Base-by-base conservation (phyloP, 2,329 filamentous ascomycete genomes). In the Ophiostoma sp. region DNA sequence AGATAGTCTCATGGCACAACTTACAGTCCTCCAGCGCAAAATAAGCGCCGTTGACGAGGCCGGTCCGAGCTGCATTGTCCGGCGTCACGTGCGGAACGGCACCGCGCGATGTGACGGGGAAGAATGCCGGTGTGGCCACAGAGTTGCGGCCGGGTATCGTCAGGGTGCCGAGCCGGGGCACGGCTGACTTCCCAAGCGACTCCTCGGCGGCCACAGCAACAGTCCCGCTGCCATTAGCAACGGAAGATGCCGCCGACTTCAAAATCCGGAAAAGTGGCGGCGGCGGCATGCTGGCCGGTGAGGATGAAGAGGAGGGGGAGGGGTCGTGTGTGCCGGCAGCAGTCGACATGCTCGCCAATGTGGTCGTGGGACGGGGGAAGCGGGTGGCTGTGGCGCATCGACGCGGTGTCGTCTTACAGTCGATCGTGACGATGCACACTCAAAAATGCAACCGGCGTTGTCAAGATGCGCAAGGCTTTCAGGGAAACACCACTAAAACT, bases 21-120 rank as follows among this genome's bases (percentile, higher is more conserved):
- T 82, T 86, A 98, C 96, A 98, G 82, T 99, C 96, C 85, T 99
- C 96, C 36, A 98, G 84, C 0, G 92, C 93, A 78, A 96, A 85
- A 80, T 97, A 97, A 2, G 93, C 86, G 33, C 92, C 92, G 36
- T 85, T 84, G 74, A 97, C 85, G 5, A 87, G 80, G 0, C 91
- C 90, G 78, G 92, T 85, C 72, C 89, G 90, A 55, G 83, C 81
- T 76, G 96, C 85, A 75, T 92, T 92, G 84, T 99, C 96, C 52
- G 94, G 95, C 2, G 95, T 93, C 76, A 99, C 83, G 83, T 99
- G 96, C 70, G 96, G 94, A 48, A 98, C 85, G 1, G 89, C 89
- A 28, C 96, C 96, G 78, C 96, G 89, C 45, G 96, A 98, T 2
- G 93, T 92, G 76, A 92, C 86, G 69, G 90, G 91, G 74, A 97